A percentile compares a stretch with the other conserved stretches of the same genome.
Evolutionary conservation across 139 green algal species (phyloP).

Genomic region (Ettlia oleoabundans): DNA sequence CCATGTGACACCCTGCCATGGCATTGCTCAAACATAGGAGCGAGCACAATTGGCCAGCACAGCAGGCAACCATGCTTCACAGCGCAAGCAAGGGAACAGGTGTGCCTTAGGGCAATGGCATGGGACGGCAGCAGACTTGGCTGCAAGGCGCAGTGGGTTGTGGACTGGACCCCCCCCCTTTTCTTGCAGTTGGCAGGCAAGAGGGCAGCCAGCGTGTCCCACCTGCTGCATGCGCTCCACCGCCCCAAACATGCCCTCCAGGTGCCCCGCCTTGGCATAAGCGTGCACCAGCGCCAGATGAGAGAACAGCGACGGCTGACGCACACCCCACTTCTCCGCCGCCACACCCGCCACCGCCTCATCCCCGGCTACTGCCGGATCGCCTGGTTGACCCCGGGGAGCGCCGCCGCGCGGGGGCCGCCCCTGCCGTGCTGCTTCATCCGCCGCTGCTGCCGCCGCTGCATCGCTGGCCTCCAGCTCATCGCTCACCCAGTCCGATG

Average conservation of each 20-base stretch:
- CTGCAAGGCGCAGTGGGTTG: no score
- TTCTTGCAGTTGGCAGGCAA: no score
- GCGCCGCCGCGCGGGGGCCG: no score
- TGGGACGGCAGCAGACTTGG: no score
- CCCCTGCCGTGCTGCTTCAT: background rate
- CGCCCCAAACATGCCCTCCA: background rate
- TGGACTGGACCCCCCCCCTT: no score
- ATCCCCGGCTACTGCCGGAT: background rate
- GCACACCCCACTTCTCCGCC: background rate
- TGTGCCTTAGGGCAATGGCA: no score
- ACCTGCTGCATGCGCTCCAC: background rate
- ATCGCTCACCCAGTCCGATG: background rate
- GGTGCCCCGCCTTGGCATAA: background rate
- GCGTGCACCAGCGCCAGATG: slow-evolving; percentile 34
- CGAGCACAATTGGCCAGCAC: no score
- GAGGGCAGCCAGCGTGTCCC: background rate
- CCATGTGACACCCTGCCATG: no score
- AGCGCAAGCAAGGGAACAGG: no score
- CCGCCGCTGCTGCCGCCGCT: background rate
- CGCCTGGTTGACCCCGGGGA: background rate
- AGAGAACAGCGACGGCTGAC: background rate
- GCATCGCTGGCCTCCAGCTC: background rate
- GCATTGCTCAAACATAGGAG: no score
- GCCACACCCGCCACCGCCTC: slow-evolving; percentile 1
- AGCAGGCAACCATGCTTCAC: no score